phyloP scores from a whole-genome alignment of 2,329 filamentous ascomycete species.

The Aspergillus spinulosporus region DNA sequence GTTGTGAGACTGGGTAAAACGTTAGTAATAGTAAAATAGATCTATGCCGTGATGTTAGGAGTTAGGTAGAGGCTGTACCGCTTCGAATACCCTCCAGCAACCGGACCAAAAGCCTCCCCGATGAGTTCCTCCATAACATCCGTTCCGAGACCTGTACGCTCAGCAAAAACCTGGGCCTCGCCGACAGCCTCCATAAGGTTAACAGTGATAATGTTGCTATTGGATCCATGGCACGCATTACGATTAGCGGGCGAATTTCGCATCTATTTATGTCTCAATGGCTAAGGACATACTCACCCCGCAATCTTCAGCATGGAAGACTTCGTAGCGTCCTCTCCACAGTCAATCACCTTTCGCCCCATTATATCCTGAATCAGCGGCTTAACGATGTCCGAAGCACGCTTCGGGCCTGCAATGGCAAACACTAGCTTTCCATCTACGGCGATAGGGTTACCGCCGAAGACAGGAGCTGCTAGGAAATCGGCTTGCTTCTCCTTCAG shows the following conservation, averaged over 20 bases:
- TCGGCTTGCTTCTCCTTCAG: slow-evolving; percentile 37
- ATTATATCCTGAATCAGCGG: slow-evolving; percentile 48
- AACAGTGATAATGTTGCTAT: slow-evolving; percentile 45
- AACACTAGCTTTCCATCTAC: slow-evolving; percentile 50
- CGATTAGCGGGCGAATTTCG: not conserved
- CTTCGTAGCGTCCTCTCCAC: slow-evolving; percentile 46
- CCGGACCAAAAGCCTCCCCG: slow-evolving; percentile 45
- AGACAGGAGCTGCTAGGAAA: slow-evolving; percentile 46
- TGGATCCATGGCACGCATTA: not conserved
- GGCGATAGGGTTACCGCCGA: slow-evolving; percentile 47
- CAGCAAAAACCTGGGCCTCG: slow-evolving; percentile 50
- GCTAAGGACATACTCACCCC: slow-evolving; percentile 30
- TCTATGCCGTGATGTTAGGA: too few relatives aligned
- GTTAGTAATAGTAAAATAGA: not conserved
- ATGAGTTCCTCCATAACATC: slow-evolving; percentile 46
- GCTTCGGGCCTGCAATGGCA: slow-evolving; percentile 42
- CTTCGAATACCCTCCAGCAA: slow-evolving; percentile 46
- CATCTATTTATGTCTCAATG: not conserved
- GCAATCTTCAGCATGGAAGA: slow-evolving; percentile 49
- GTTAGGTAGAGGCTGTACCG: slow-evolving; percentile 26
- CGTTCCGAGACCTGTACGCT: slow-evolving; percentile 47
- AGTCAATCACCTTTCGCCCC: slow-evolving; percentile 44
- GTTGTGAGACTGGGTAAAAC: slow-evolving; percentile 40
- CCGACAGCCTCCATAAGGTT: slow-evolving; percentile 49
- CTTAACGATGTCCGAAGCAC: slow-evolving; percentile 36